Base-by-base conservation (phyloP, 148 eudicot species). In the Fallopia convolvulus region DNA sequence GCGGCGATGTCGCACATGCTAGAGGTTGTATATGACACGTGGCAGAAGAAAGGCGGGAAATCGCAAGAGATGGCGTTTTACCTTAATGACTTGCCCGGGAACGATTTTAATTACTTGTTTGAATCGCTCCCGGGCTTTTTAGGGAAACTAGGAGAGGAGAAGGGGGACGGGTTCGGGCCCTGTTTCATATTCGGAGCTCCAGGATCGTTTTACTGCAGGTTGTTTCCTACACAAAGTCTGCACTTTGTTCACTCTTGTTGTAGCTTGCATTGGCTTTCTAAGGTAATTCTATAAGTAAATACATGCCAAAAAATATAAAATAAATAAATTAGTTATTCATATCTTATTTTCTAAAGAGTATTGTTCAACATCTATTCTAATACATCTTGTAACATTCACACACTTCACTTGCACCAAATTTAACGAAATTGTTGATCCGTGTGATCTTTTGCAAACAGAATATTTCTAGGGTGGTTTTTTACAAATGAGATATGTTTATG, bases 191-290 rank as follows among this genome's bases (percentile, higher is more conserved):
- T 84, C 0, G 91, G 80, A 0, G 77, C 85, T 12, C 86, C 93
- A 1, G 96, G 96, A 15, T 85, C 88, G 17, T 93, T 91, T 61
- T 85, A 90, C 65, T 89, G 87, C 1, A 87, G 93, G 70, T 77
- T 93, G 70, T 87, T 91, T 39, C 90, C 92, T 0, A 42, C 30
- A 32, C 55, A 75, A 13, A 78, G 88, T 42, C 48, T 90, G 77
- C 88, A 93, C 76, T 88, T 93, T 70, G 88, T 89, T 42, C 92
- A 91, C 79, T 91, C 98, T 52, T 91, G 93, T 56, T 87, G 84
- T 42, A 89, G 93, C 78, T 87, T 93, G 77, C 96, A 91, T 23
- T 91, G 93, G 93, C 89, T 91, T 15, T 91, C 97, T 65, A 86
- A 88, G 92, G 97, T 93, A 42, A 65, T 63, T 44, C 7, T 6